Conservation (phyloP, 306 rosid species). For the Crataegus laevigata region DNA sequence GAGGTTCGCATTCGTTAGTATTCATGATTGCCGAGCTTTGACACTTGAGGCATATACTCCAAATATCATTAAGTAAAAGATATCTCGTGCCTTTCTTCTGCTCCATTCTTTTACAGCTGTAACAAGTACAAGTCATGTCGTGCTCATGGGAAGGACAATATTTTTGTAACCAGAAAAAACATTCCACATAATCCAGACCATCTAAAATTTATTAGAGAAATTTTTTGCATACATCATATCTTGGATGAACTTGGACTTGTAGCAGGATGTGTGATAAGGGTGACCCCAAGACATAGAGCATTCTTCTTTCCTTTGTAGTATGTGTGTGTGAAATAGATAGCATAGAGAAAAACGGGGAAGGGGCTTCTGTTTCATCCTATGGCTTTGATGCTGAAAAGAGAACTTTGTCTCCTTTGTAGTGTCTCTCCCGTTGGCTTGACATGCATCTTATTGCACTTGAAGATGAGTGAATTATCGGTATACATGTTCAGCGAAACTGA, state of each 20-base stretch:
- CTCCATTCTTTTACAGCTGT: constrained; percentile 99
- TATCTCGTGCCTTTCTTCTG: constrained; percentile 42
- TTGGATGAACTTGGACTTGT: constrained; percentile 77
- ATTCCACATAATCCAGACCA: constrained; percentile 86
- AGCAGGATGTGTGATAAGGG: constrained; percentile 79
- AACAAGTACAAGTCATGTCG: constrained; percentile 87
- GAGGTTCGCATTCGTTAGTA: constrained; percentile 93
- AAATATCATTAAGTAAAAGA: constrained; percentile 73
- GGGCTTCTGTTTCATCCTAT: too few relatives aligned
- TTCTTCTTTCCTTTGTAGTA: constrained; percentile 19
- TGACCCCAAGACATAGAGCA: constrained; percentile 63
- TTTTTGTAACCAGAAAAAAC: constrained; percentile 89
- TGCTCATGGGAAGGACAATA: constrained; percentile 94
- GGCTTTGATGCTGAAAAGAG: too few relatives aligned
- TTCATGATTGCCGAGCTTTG: too few relatives aligned
- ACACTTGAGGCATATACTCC: too few relatives aligned
- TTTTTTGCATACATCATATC: constrained; percentile 79
- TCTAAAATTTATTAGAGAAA: constrained; percentile 77
- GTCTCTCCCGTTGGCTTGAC: too few relatives aligned
- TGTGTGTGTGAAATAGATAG: too few relatives aligned
- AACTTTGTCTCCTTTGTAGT: too few relatives aligned
- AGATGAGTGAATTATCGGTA: too few relatives aligned
- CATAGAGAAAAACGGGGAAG: too few relatives aligned
- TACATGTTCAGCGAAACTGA: too few relatives aligned
- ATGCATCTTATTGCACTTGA: too few relatives aligned